Percentiles rank a stretch among this genome's conserved stretches.
Conservation (phyloP, 1,284 basidiomycete species). For the Ustilago sp. region DNA sequence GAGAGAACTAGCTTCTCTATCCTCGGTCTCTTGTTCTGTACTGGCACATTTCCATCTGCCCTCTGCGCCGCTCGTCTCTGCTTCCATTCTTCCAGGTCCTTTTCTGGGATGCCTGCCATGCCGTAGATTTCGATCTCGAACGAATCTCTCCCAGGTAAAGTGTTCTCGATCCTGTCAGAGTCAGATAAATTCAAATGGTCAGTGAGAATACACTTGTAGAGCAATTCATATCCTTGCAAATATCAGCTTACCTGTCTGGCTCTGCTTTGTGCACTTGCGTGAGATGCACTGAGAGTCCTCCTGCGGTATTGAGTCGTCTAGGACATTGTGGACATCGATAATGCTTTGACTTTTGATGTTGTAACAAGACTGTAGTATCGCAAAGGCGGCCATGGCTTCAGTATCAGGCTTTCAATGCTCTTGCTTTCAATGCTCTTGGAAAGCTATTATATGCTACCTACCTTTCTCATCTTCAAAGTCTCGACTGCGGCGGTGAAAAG, state of each 20-base stretch:
- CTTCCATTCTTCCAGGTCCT: constrained; percentile 94
- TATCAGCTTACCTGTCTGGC: constrained; percentile 84
- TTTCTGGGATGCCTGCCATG: constrained; percentile 97
- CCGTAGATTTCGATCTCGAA: constrained; percentile 99
- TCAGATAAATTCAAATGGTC: background rate
- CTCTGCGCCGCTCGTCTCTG: constrained; percentile 74
- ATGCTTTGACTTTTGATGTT: constrained; percentile 99
- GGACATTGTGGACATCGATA: constrained; percentile 98
- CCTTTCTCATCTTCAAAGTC: constrained; percentile 69
- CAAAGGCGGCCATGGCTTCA: background rate
- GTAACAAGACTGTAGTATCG: constrained; percentile 82
- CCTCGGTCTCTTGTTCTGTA: constrained; percentile 80
- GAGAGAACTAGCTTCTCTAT: constrained; percentile 81
- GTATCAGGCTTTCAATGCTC: background rate
- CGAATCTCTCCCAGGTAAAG: constrained; percentile 92
- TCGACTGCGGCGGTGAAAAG: constrained; percentile 42
- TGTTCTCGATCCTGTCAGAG: constrained; percentile 85
- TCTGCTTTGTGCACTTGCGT: constrained; percentile 99
- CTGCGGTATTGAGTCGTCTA: constrained; percentile 92
- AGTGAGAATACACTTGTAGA: background rate
- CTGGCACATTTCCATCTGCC: constrained; percentile 69
- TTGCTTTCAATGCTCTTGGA: too few species aligned
- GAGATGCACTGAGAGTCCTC: constrained; percentile 96
- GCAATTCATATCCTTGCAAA: background rate
- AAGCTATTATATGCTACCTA: constrained; percentile 10